phyloP scores from a whole-genome alignment of 306 rosid species.

The Dalbergia cochinchinensis region DNA sequence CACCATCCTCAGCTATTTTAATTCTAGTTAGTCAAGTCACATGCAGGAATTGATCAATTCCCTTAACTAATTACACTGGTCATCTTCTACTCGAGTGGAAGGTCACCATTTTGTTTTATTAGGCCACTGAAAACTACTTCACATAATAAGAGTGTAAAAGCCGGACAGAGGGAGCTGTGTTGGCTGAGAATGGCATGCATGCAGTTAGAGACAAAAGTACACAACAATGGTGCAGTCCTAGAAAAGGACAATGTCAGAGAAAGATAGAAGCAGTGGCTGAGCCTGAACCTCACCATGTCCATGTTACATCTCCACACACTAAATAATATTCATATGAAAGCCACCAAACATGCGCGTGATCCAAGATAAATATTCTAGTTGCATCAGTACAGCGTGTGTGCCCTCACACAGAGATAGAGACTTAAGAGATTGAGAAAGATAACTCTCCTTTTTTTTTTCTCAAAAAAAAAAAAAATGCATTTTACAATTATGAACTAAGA shows the following conservation, averaged over 20 bases:
- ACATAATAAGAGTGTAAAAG: constrained; percentile 5
- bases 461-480: too few species aligned
- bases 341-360: constrained; percentile 64
- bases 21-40: too few species aligned
- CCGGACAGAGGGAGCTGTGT: neutral
- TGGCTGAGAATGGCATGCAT: constrained; percentile 33
- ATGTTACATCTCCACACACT: neutral
- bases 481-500: too few species aligned
- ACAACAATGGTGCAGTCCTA: constrained; percentile 53
- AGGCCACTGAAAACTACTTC: constrained; percentile 3
- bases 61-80: too few species aligned
- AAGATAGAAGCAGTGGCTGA: constrained; percentile 33
- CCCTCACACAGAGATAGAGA: neutral
- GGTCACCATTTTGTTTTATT: too few species aligned
- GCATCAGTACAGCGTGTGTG: constrained; percentile 22
- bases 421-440: too few species aligned
- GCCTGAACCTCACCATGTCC: constrained; percentile 8
- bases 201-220: constrained; percentile 30
- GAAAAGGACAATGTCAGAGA: constrained; percentile 72
- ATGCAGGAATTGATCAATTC: too few species aligned
- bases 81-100: too few species aligned
- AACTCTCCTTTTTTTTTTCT: too few species aligned
- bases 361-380: constrained; percentile 45
- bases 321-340: constrained; percentile 46
- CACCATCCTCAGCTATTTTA: too few species aligned